A percentile compares a stretch with the other conserved stretches of the same genome.
These are phyloP conservation scores for Lyophyllum shimeji DNA, from an alignment of 768 basidiomycete species.

Conservation along the genomic window DNA sequence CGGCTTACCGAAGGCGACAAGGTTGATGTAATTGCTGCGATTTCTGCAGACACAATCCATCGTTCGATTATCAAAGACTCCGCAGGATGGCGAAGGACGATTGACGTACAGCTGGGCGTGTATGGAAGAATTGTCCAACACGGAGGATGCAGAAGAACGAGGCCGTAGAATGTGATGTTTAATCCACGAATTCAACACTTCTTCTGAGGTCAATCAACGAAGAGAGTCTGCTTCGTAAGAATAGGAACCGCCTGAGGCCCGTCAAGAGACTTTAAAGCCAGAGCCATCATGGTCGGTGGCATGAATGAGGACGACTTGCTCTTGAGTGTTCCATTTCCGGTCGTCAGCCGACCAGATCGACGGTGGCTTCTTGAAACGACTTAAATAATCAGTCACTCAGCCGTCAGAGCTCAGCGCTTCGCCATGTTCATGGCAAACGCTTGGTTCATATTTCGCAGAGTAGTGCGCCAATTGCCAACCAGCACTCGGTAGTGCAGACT, in stretches of 20 bases:
- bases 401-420: no score
- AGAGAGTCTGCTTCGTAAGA: background rate
- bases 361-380: background rate
- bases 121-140: slow-evolving; percentile 11
- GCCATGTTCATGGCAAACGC: no score
- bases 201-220: background rate
- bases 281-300: background rate
- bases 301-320: background rate
- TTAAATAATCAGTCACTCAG: background rate
- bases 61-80: background rate
- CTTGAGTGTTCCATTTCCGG: background rate
- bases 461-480: background rate
- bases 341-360: slow-evolving; percentile 3
- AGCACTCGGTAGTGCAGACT: no score
- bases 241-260: background rate
- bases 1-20: slow-evolving; percentile 17
- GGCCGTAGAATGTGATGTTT: background rate
- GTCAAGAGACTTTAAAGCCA: no score
- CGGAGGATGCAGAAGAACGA: background rate
- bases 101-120: slow-evolving; percentile 15
- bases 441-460: no score
- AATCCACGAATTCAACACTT: background rate
- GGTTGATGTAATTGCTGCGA: slow-evolving; percentile 9
- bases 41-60: background rate
- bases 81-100: background rate